phyloP scores from a whole-genome alignment of 345 rosid species.

The Alliaria petiolata region DNA sequence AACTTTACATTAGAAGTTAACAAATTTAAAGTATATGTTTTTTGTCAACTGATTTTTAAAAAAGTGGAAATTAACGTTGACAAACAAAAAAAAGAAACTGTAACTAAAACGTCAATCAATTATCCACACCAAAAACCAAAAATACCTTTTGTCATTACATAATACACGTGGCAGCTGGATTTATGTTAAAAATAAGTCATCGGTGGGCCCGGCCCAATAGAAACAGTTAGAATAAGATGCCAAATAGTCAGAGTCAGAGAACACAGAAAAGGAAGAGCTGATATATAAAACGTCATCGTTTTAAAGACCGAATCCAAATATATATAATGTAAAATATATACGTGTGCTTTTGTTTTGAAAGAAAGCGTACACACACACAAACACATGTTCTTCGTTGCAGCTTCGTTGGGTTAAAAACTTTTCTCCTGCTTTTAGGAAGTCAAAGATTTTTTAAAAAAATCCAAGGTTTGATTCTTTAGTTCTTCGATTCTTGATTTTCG shows the following conservation, averaged over 20 bases:
- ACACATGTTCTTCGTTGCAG: constrained; percentile 33
- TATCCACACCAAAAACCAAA: not conserved
- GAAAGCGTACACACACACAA: constrained; percentile 3
- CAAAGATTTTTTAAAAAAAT: not conserved
- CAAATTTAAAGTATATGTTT: not conserved
- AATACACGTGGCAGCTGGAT: no score
- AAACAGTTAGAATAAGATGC: constrained; percentile 24
- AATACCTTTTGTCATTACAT: no score
- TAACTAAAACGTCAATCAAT: not conserved
- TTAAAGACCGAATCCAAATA: constrained; percentile 25
- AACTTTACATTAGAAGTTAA: constrained; percentile 5
- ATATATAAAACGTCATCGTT: constrained; percentile 24
- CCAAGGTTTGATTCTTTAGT: constrained; percentile 17
- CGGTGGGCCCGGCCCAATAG: constrained; percentile 22
- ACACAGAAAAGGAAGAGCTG: constrained; percentile 1
- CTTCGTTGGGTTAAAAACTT: constrained; percentile 24
- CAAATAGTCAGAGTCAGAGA: constrained; percentile 23
- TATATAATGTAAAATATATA: not conserved
- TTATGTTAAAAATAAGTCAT: no score
- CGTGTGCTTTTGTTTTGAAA: constrained; percentile 25
- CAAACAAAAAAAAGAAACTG: not conserved
- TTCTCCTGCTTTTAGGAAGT: constrained; percentile 19
- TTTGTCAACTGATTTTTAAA: not conserved
- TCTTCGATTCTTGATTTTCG: not conserved
- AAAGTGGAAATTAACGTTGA: no score